These are phyloP conservation scores for Cryptosporidium parvum DNA, from an alignment of 169 alveolate species.

Conservation along the genomic window DNA sequence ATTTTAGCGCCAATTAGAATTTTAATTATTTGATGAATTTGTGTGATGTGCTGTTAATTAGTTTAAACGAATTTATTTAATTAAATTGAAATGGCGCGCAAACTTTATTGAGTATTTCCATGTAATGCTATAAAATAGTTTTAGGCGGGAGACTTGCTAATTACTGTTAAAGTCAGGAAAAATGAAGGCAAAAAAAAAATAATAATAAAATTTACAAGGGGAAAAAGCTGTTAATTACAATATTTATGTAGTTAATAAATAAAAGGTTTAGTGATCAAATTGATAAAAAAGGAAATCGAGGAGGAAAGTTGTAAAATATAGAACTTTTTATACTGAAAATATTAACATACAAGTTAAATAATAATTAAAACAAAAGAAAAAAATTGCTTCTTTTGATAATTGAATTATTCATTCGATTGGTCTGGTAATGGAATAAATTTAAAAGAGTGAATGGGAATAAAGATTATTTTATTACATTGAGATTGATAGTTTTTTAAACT, in stretches of 20 bases:
- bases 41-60: neutral
- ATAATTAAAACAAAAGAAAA: too few relatives aligned
- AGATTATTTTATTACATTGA: neutral
- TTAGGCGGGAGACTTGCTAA: slow-evolving; percentile 21
- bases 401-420: neutral
- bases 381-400: neutral
- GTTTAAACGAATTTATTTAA: neutral
- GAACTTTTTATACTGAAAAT: too few relatives aligned
- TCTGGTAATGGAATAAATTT: neutral
- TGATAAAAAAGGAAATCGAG: neutral
- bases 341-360: too few relatives aligned
- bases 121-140: neutral
- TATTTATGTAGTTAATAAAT: neutral
- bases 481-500: neutral
- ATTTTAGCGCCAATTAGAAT: neutral
- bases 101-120: neutral
- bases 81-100: neutral
- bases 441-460: neutral
- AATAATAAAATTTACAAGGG: neutral
- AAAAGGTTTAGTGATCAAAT: neutral
- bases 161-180: neutral
- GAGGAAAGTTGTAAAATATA: neutral
- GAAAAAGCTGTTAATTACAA: neutral
- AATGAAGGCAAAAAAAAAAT: neutral
- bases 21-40: too few relatives aligned